phyloP scores from a whole-genome alignment of 805 yeast genomes.

The Candida ipomoeae region DNA sequence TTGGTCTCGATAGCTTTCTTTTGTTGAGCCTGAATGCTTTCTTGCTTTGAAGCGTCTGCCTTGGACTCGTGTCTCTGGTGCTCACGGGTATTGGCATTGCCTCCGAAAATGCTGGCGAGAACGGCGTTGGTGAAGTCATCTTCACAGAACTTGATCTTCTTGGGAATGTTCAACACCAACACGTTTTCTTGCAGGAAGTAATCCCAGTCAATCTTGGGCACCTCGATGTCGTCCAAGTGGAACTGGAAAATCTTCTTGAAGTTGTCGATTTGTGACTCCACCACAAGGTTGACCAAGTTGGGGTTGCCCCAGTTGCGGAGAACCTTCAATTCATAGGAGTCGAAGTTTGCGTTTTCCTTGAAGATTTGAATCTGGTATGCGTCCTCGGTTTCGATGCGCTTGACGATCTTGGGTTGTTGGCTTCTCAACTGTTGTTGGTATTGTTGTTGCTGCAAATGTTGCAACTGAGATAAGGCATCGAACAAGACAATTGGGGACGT shows the following conservation, averaged over 20 bases:
- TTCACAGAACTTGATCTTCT: constrained; percentile 18
- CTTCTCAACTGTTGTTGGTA: constrained; percentile 9
- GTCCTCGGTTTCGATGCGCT: constrained; percentile 33
- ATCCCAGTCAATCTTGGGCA: constrained; percentile 33
- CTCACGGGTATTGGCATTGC: background rate
- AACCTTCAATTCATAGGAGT: constrained; percentile 29
- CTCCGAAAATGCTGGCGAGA: constrained; percentile 12
- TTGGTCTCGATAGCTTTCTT: background rate
- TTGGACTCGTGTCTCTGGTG: background rate
- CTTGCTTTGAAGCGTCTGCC: background rate
- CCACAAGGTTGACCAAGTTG: constrained; percentile 16
- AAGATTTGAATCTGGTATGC: constrained; percentile 34
- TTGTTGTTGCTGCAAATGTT: constrained; percentile 14
- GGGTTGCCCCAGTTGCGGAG: constrained; percentile 10
- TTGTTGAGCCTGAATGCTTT: background rate
- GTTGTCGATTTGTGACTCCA: constrained; percentile 23
- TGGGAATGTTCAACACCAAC: constrained; percentile 36
- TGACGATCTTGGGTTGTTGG: constrained; percentile 27
- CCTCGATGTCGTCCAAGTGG: constrained; percentile 26
- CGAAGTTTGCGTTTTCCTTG: constrained; percentile 32
- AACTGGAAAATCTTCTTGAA: constrained; percentile 32
- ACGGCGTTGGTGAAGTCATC: constrained; percentile 17
- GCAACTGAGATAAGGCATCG: constrained; percentile 14
- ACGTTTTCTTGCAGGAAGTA: constrained; percentile 26
- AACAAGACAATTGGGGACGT: constrained; percentile 13